A percentile compares a stretch with the other conserved stretches of the same genome.
Conservation (phyloP, 1,284 basidiomycete genomes). For the Heterobasidion occidentale region DNA sequence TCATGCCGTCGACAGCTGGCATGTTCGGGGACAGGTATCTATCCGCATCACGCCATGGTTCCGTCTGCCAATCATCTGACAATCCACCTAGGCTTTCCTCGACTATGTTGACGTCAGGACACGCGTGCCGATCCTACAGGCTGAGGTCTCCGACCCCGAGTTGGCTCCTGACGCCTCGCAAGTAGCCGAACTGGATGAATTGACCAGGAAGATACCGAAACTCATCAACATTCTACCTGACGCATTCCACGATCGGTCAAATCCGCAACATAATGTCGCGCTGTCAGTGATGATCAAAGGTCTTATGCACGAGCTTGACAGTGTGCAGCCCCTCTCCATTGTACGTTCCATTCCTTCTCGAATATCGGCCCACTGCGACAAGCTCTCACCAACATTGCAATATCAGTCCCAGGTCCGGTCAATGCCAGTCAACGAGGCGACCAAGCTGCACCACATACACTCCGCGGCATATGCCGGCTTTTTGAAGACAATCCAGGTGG, state of each 20-base stretch:
- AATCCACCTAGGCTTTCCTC: slow-evolving; percentile 46
- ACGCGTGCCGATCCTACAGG: slow-evolving; percentile 49
- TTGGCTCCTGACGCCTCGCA: slow-evolving; percentile 38
- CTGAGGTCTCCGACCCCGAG: slow-evolving; percentile 34
- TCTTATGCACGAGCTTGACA: slow-evolving; percentile 53
- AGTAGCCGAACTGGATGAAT: slow-evolving; percentile 48
- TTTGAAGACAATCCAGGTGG: slow-evolving; percentile 18
- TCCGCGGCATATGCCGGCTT: slow-evolving; percentile 39
- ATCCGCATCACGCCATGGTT: not conserved
- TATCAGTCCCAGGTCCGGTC: slow-evolving; percentile 31
- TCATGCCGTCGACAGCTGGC: slow-evolving; percentile 66
- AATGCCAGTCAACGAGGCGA: slow-evolving; percentile 36
- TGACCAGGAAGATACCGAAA: slow-evolving; percentile 55
- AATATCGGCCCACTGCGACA: slow-evolving; percentile 4
- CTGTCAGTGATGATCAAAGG: slow-evolving; percentile 66
- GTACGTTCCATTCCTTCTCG: slow-evolving; percentile 31
- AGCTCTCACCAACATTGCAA: slow-evolving; percentile 15
- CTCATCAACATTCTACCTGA: slow-evolving; percentile 69
- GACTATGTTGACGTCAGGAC: slow-evolving; percentile 64
- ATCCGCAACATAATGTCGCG: slow-evolving; percentile 60
- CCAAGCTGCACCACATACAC: slow-evolving; percentile 45
- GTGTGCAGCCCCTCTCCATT: slow-evolving; percentile 48
- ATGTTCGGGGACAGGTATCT: slow-evolving; percentile 68
- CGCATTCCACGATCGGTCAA: slow-evolving; percentile 45
- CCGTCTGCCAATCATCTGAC: not conserved